Base-by-base conservation (phyloP, 139 green algal genomes). In the Deuterostichococcus epilithicus region DNA sequence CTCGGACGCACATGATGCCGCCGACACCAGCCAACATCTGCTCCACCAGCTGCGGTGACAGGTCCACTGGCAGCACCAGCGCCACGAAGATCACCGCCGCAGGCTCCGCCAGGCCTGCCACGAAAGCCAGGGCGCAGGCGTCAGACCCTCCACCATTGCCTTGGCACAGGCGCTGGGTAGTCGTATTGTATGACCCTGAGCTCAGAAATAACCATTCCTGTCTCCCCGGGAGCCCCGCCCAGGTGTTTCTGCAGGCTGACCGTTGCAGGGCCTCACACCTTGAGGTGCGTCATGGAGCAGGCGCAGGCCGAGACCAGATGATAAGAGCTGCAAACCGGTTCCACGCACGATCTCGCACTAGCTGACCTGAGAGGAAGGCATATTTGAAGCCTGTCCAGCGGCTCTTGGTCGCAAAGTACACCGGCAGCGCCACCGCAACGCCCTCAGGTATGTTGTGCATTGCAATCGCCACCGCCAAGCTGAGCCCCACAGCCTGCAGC, bases 391-490 rank as follows among this genome's bases (percentile, higher is more conserved):
- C 87, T 5, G 52, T 63, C 52, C 52, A 63, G 18, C 52, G 52
- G 69, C 45, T 85, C 38, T 86, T 81, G 0, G 94, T 98, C 13
- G 93, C 91, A 74, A 94, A 97, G 83, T 96, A 98, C 34, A 97
- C 89, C 5, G 94, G 94, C 81, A 98, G 86, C 15, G 94, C 92
- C 18, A 98, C 91, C n/a, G 88, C 90, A 1, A 95, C 82, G 65
- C 92, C 93, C 74, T 94, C 75, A 10, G 90, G 90, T 47, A 94
- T 85, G 79, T 96, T 96, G 84, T 95, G 91, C 39, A 96, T 76
- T 2, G 87, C 91, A 34, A 94, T 94, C 32, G 91, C 91, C 1
- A 94, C 75, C n/a, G 88, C 85, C 23, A 93, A 77, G n/a, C 76
- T 76, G 22, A 81, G 70, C 20, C 88, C 88, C 22, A 90, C 73